Base-by-base conservation (phyloP, 345 rosid genomes). In the Leavenworthia alabamica region DNA sequence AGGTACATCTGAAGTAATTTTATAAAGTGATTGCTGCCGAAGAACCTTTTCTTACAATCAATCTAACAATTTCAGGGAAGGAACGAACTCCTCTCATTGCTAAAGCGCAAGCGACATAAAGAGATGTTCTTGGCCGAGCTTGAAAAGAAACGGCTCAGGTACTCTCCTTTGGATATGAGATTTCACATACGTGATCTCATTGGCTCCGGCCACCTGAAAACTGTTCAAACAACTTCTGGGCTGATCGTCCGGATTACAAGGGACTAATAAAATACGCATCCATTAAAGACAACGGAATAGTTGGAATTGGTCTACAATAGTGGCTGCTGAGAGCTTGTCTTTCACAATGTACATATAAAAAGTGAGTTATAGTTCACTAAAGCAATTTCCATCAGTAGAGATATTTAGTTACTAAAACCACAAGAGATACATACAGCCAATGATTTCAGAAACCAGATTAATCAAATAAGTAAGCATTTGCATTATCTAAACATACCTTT, bases 161-260 rank as follows among this genome's bases (percentile, higher is more conserved):
- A 59, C 13, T 87, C 97, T 49, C 86, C 76, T n/a, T 81, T 93
- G 35, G 97, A 89, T 71, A 82, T 89, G 70, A 89, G 99, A 69
- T 93, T 89, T 78, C 99, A 89, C 78, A 79, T 89, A 24, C 88
- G 97, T 33, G 99, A 93, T 66, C 74, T 89, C 80, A 83, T 89
- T 66, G 97, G 99, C 75, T 93, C 99, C 11, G 95, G 95, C 63
- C 86, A 79, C 67, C 79, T 89, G 54, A 80, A 77, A 81, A 86
- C 80, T 6, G 31, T 60, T 42, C 70, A 79, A 6, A 79, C 95
- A 23, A 79, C 88, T 23, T 72, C 72, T 54, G 95, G 89, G 16
- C 66, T 86, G 66, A 82, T 78, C 17, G 81, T 89, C 44, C 84
- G 74, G 66, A 72, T 86, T 75, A 73, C 81, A 20, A 89, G 75